phyloP scores from a whole-genome alignment of 352 stramenopile species.

The Globisporangium ultimum region DNA sequence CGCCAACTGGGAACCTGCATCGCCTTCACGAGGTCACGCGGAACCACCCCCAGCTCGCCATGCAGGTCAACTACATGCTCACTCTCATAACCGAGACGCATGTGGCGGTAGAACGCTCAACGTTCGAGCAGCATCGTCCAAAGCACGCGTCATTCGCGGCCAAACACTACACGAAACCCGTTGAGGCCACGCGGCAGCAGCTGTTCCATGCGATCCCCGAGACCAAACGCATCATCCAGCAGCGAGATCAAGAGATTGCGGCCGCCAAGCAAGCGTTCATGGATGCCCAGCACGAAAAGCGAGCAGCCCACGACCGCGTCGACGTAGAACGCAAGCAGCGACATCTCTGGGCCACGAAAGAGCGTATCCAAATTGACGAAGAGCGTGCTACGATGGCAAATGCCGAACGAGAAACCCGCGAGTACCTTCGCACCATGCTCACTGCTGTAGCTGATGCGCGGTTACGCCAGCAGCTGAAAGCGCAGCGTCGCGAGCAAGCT shows the following conservation, averaged over 20 bases:
- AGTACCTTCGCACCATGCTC: conserved; percentile 37
- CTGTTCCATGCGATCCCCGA: conserved; percentile 50
- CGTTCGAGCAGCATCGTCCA: conserved; percentile 17
- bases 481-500: conserved; percentile 30
- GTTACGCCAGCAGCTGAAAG: conserved; percentile 27
- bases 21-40: conserved; percentile 46
- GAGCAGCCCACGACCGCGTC: not conserved
- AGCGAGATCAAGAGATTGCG: conserved; percentile 25
- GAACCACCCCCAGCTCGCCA: conserved; percentile 24
- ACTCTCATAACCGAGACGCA: conserved; percentile 54
- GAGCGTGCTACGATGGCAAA: conserved; percentile 37
- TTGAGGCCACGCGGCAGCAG: conserved; percentile 39
- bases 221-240: conserved; percentile 25
- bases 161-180: conserved; percentile 21
- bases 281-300: conserved; percentile 15
- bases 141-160: conserved; percentile 33
- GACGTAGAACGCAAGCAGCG: conserved; percentile 17
- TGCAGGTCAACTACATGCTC: conserved; percentile 45
- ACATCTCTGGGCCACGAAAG: conserved; percentile 15
- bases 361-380: conserved; percentile 28
- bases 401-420: conserved; percentile 43
- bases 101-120: conserved; percentile 28
- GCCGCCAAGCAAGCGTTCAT: conserved; percentile 28
- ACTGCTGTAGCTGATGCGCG: conserved; percentile 30
- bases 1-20: conserved; percentile 58